Evolutionary conservation across 176 grass and related monocot species (phyloP), one percentile per base, ranked within the genome.

Genomic region (Avena insularis): DNA sequence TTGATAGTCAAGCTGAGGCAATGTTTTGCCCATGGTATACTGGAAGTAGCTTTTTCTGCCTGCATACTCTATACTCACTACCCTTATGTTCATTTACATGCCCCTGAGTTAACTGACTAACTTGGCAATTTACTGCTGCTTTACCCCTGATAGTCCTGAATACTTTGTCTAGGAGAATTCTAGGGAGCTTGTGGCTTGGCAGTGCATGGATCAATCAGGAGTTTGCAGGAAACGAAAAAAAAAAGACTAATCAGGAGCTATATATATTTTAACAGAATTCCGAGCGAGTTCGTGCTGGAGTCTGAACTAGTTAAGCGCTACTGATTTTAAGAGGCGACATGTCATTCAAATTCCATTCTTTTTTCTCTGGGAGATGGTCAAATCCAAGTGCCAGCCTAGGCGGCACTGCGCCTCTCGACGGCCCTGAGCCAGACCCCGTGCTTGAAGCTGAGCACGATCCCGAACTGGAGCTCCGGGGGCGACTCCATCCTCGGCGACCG

Each of bases 381-480:
- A 43, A 43, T 46, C 8, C 21, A 6, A 43, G 38, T 11, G 36
- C 14, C 33, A 20, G 79, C 59, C 79, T 31, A 57, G 16, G 25
- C 12, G 60, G 12, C 17, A 6, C 8, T 29, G 49, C 55, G 23
- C 58, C 93, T 77, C 71, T 88, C 49, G 31, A 89, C 40, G 14
- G 87, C 86, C 20, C 83, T 43, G 83, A 98, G 90, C 49, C 69
- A 89, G 85, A 98, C 75, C 14, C 91, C 91, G 14, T 78, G 86
- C 82, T 81, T 92, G 75, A 98, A 98, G 79, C 67, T 82, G 51
- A 98, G 90, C 62, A 98, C 84, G 65, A 98, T 92, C 77, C 96
- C 92, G 72, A 91, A 95, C 63, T 98, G 88, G 47, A 98, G 90
- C 88, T 95, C 90, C 0, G 91, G 90, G 62, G 93, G 92, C 49